These are phyloP conservation scores for Lizonia empirigonia DNA, from an alignment of 2,329 filamentous ascomycete genomes.

Conservation along the genomic window DNA sequence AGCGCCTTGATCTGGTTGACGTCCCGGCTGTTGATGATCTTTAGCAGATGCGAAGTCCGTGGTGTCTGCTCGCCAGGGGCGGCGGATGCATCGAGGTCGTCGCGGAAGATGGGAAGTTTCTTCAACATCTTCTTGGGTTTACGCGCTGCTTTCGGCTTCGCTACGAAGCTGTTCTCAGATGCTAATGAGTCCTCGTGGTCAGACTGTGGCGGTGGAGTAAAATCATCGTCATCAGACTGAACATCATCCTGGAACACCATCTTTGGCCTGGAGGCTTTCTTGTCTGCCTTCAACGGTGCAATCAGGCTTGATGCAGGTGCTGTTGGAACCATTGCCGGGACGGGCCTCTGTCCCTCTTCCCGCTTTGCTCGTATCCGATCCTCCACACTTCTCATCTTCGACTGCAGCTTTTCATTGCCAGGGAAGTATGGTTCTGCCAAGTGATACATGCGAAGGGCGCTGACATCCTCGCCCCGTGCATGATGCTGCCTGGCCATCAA, in stretches of 20 bases:
- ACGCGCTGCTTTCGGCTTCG: constrained; percentile 44
- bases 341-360: constrained; percentile 32
- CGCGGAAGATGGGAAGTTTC: constrained; percentile 49
- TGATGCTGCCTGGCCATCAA: constrained; percentile 93
- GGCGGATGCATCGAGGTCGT: constrained; percentile 25
- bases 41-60: constrained; percentile 66
- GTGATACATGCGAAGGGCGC: constrained; percentile 84
- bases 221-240: constrained; percentile 51
- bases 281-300: constrained; percentile 39
- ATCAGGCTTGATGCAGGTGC: constrained; percentile 40
- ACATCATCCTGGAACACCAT: constrained; percentile 14
- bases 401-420: constrained; percentile 73
- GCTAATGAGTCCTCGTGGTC: constrained; percentile 49
- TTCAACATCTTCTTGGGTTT: constrained; percentile 41
- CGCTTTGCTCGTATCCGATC: constrained; percentile 55
- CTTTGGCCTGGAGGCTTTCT: constrained; percentile 23
- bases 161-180: constrained; percentile 47
- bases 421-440: constrained; percentile 85
- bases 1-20: constrained; percentile 68
- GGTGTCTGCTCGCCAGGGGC: constrained; percentile 53
- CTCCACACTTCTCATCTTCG: constrained; percentile 61
- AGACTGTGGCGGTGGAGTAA: constrained; percentile 42
- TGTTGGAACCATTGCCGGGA: constrained; percentile 17
- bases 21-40: constrained; percentile 76
- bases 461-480: constrained; percentile 77